These are phyloP conservation scores for Coemansia sp. DNA, from an alignment of 192 early-diverging fungal species.

Conservation along the genomic window DNA sequence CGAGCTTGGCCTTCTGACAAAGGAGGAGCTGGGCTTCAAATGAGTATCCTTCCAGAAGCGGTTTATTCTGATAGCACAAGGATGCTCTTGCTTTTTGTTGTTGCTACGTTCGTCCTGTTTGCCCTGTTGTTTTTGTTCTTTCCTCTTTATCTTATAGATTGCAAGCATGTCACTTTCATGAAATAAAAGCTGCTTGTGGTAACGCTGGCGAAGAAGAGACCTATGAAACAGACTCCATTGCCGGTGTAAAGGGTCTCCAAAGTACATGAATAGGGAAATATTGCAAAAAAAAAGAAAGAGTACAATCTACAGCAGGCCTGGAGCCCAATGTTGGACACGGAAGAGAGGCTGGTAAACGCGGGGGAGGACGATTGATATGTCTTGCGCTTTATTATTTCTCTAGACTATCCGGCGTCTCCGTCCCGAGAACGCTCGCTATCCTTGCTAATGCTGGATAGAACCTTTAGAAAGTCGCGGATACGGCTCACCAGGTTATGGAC, in stretches of 20 bases:
- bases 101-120: neutral
- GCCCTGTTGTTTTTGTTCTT: neutral
- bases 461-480: conserved; percentile 33
- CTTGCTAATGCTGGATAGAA: conserved; percentile 32
- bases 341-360: no score
- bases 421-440: conserved; percentile 4
- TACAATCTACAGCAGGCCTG: neutral
- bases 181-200: conserved; percentile 4
- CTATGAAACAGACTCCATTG: neutral
- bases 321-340: neutral
- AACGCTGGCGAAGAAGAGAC: neutral
- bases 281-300: neutral
- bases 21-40: conserved; percentile 84
- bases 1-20: conserved; percentile 86
- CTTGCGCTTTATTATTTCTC: no score
- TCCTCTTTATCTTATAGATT: conserved; percentile 4
- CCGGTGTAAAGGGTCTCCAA: no score
- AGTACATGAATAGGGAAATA: neutral
- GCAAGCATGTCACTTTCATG: neutral
- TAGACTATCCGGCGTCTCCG: neutral
- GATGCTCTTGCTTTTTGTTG: neutral
- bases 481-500: conserved; percentile 47
- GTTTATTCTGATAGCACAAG: neutral
- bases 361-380: no score
- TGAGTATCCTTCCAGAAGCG: no score